Conservation (phyloP, 768 basidiomycete species). For the Strobilomyces confusus region DNA sequence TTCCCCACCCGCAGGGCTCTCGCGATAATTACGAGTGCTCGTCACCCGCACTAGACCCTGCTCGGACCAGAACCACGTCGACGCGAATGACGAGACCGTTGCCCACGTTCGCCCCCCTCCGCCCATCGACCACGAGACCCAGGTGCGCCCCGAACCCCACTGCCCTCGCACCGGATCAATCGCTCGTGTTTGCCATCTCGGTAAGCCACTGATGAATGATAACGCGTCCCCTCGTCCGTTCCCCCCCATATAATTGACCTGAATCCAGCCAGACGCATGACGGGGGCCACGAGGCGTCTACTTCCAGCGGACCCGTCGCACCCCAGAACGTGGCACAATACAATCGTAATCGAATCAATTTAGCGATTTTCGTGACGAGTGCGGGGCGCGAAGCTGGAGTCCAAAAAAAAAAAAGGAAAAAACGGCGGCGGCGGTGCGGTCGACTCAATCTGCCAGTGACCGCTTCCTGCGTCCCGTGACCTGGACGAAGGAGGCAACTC, state of each 20-base stretch:
- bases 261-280: not conserved
- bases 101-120: not conserved
- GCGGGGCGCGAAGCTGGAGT: not conserved
- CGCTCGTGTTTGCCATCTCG: not conserved
- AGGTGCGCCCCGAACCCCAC: not conserved
- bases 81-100: not conserved
- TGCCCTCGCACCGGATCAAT: slow-evolving; percentile 2
- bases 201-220: not conserved
- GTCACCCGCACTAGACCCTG: slow-evolving; percentile 20
- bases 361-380: not conserved
- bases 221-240: not conserved
- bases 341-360: not conserved
- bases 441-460: slow-evolving; percentile 12
- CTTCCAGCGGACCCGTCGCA: slow-evolving; percentile 21
- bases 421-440: not conserved
- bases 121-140: not conserved
- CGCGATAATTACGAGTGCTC: not conserved
- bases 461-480: slow-evolving; percentile 12
- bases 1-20: slow-evolving; percentile 4
- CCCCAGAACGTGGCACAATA: slow-evolving; percentile 27
- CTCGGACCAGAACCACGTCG: slow-evolving; percentile 16
- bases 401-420: not conserved
- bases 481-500: slow-evolving; percentile 3
- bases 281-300: not conserved
- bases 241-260: not conserved